A percentile compares a stretch with the other conserved stretches of the same genome.
phyloP scores from a whole-genome alignment of 768 basidiomycete genomes.

The Paxillus involutus region DNA sequence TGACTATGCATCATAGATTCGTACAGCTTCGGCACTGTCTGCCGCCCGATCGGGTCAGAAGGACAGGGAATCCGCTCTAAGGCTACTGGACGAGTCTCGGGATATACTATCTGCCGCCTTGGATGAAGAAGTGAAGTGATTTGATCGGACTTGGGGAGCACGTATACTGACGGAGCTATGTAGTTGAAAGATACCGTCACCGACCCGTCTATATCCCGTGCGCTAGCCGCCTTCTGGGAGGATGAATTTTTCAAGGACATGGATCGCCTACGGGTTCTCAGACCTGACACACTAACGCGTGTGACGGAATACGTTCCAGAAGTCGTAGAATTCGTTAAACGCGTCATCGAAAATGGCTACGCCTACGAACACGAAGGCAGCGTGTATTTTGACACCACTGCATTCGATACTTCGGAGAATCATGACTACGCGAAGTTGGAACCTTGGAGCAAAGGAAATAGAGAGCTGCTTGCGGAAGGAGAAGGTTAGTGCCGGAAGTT shows the following conservation, averaged over 20 bases:
- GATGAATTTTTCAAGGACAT: slow-evolving; percentile 89
- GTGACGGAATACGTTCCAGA: slow-evolving; percentile 98
- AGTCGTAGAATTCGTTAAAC: slow-evolving; percentile 85
- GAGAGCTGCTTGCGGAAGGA: slow-evolving; percentile 84
- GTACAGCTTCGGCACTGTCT: slow-evolving; percentile 52
- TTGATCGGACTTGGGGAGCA: background rate
- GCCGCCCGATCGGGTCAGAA: slow-evolving; percentile 46
- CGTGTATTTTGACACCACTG: slow-evolving; percentile 87
- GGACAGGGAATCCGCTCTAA: slow-evolving; percentile 45
- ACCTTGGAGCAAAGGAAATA: slow-evolving; percentile 95
- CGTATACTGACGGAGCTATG: slow-evolving; percentile 6
- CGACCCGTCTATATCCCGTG: slow-evolving; percentile 82
- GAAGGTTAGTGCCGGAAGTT: slow-evolving; percentile 59
- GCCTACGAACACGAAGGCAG: slow-evolving; percentile 72
- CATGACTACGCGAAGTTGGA: slow-evolving; percentile 94
- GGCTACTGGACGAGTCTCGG: slow-evolving; percentile 69
- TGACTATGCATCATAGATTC: slow-evolving; percentile 38
- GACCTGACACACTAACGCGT: slow-evolving; percentile 88
- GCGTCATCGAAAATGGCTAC: slow-evolving; percentile 84
- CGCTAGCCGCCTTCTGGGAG: slow-evolving; percentile 88
- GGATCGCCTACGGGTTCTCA: slow-evolving; percentile 80
- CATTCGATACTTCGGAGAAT: slow-evolving; percentile 72
- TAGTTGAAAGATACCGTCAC: slow-evolving; percentile 80
- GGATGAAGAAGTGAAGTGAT: slow-evolving; percentile 64
- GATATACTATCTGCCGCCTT: slow-evolving; percentile 75